Evolutionary conservation across 1,284 basidiomycete genomes (phyloP), one percentile per base, ranked within the genome.

Genomic region (Apiotrichum montevideense): DNA sequence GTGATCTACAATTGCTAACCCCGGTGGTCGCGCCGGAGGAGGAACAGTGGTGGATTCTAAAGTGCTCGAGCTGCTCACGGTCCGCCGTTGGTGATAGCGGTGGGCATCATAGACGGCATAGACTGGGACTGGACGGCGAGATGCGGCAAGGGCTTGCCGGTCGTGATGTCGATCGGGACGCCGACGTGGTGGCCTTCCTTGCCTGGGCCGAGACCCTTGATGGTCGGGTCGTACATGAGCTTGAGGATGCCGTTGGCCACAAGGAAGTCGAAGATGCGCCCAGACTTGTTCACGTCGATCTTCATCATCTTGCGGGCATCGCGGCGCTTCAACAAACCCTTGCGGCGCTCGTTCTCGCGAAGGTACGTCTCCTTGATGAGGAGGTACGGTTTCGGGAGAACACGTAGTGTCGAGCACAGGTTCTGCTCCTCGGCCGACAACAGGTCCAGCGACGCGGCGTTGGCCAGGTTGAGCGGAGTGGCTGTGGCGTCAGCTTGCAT

Each of bases 351-450:
- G 68, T 91, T 94, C 77, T 96, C 93, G 39, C 90, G 84, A 32
- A 96, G 85, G 46, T 95, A 83, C 7, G 87, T 88, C 76, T 95
- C 90, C 73, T 96, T 96, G 78, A 96, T 88, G 57, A 87, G 84
- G 47, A 96, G 83, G 74, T 94, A 97, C 1, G 92, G 90, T 67
- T 90, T 90, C 0, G 93, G 93, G 41, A 95, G 80, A 58, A 96
- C 91, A 5, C 90, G 86, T 14, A 96, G 80, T 54, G 83, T 82
- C 3, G 90, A 88, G 73, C 93, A 96, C n/a, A 97, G 83, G 0
- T 82, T 80, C 74, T 92, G 88, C 76, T 96, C 93, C 33, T 86
- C 85, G 4, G 85, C 81, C 0, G 88, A 88, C 62, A 97, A 85
- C 10, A 97, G 82, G 69, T 95, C 90, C 9, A 95, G 79, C 2